Conservation (phyloP, 306 rosid species). For the Quillaja saponaria region DNA sequence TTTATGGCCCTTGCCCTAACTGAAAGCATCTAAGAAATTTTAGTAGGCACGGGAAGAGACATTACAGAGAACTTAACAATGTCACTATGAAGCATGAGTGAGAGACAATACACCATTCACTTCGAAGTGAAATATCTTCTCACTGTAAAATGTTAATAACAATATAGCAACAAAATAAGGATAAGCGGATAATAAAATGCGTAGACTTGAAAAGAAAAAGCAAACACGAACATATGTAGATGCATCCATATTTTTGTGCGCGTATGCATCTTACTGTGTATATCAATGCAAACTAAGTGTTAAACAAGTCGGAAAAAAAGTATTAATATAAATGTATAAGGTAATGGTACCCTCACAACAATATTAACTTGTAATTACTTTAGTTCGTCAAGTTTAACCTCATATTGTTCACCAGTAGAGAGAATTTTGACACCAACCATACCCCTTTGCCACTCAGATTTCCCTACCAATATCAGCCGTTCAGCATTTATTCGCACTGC, state of each 20-base stretch:
- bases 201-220: constrained; percentile 1
- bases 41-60: too few species aligned
- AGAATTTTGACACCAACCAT: constrained; percentile 82
- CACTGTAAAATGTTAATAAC: too few species aligned
- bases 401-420: constrained; percentile 78
- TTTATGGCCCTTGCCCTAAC: too few species aligned
- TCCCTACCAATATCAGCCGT: constrained; percentile 82
- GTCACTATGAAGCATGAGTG: too few species aligned
- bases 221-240: constrained; percentile 24
- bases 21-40: too few species aligned
- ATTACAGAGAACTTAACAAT: too few species aligned
- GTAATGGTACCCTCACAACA: neutral
- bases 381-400: constrained; percentile 79
- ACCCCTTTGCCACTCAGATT: constrained; percentile 90
- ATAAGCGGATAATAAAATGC: too few species aligned
- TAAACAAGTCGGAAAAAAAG: constrained; percentile 17
- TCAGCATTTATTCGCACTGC: constrained; percentile 73
- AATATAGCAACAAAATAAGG: too few species aligned
- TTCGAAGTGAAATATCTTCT: too few species aligned
- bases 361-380: constrained; percentile 29
- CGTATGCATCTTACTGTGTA: neutral
- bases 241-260: constrained; percentile 13
- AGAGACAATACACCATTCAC: too few species aligned
- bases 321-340: constrained; percentile 17
- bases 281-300: neutral